Conservation (phyloP, 345 rosid genomes). For the Geranium brycei region DNA sequence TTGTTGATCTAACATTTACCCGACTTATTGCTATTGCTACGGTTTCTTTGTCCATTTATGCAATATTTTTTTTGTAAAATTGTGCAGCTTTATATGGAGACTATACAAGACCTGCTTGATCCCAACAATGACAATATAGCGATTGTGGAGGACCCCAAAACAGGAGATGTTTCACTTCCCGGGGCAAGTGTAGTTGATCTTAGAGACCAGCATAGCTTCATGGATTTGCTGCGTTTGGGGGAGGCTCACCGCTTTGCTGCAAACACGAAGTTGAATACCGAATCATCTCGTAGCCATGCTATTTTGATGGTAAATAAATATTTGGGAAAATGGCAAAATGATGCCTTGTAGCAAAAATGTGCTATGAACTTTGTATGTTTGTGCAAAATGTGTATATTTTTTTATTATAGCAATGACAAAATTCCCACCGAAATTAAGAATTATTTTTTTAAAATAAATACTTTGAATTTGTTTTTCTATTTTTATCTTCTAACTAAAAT, state of each 20-base stretch:
- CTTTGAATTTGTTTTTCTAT: no score
- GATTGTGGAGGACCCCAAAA: conserved; percentile 82
- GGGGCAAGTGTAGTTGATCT: conserved; percentile 78
- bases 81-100: conserved; percentile 94
- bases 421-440: no score
- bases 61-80: neutral
- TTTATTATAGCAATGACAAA: no score
- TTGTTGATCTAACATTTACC: conserved; percentile 9
- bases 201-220: conserved; percentile 63
- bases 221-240: conserved; percentile 67
- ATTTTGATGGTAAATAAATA: conserved; percentile 62
- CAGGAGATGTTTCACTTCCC: conserved; percentile 86
- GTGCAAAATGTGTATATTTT: no score
- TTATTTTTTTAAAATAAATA: no score
- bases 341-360: no score
- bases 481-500: no score
- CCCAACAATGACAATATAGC: conserved; percentile 76
- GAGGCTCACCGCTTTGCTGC: conserved; percentile 96
- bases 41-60: neutral
- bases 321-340: no score
- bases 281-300: conserved; percentile 96
- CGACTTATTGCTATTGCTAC: neutral
- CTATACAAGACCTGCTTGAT: conserved; percentile 91
- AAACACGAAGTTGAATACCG: conserved; percentile 83
- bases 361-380: no score